Evolutionary conservation across 75 land plant species (phyloP).

Genomic region (Cryptomeria japonica): DNA sequence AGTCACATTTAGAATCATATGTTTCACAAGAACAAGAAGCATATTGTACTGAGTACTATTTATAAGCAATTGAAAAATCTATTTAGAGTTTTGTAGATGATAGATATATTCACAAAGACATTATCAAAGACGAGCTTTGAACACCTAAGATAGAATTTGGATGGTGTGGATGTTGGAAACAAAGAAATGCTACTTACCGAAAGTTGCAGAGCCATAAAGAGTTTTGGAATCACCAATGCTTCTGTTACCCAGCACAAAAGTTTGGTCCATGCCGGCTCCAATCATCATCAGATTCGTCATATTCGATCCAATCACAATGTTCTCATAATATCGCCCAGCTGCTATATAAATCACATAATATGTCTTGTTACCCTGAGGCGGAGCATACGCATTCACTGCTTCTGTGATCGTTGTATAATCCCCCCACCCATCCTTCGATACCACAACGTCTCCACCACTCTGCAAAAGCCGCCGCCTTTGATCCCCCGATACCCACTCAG

Average conservation of each 20-base stretch:
- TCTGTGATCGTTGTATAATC: constrained; percentile 19
- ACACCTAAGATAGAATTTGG: no score
- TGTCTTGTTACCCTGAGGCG: constrained; percentile 7
- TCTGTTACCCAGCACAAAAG: constrained; percentile 24
- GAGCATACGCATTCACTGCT: constrained; percentile 19
- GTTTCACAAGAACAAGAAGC: no score
- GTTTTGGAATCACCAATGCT: constrained; percentile 26
- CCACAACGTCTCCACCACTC: background rate
- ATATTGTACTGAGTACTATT: no score
- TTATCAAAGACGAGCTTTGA: no score
- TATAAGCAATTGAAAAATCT: no score
- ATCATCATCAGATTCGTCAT: constrained; percentile 42
- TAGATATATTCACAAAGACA: no score
- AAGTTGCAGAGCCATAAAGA: constrained; percentile 42
- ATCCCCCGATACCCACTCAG: background rate
- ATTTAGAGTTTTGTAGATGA: no score
- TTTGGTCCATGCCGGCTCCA: constrained; percentile 37
- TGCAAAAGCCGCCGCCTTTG: background rate
- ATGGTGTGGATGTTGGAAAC: no score
- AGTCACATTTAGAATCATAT: no score
- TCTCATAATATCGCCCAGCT: constrained; percentile 30
- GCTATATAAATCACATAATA: constrained; percentile 34
- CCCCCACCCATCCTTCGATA: constrained; percentile 41
- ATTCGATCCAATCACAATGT: constrained; percentile 21
- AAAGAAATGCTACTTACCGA: constrained; percentile 21